A percentile compares a stretch with the other conserved stretches of the same genome.
phyloP scores from a whole-genome alignment of 2,329 filamentous ascomycete species.

The Phialophora macrospora region DNA sequence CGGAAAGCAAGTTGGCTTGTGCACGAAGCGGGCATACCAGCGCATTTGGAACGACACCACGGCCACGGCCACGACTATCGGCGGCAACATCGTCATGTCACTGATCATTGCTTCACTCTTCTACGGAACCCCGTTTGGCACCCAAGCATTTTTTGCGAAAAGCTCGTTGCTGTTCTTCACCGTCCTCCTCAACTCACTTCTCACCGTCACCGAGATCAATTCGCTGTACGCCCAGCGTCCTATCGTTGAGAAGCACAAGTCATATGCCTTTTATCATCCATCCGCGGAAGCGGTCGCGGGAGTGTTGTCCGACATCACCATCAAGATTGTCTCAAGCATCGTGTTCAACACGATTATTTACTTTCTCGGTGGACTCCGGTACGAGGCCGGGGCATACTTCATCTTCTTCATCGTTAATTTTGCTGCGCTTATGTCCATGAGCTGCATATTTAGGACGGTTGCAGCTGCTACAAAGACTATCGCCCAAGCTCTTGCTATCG shows the following conservation, averaged over 20 bases:
- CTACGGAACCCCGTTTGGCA: constrained; percentile 64
- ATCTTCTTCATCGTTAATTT: constrained; percentile 76
- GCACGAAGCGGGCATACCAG: constrained; percentile 65
- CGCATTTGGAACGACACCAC: constrained; percentile 68
- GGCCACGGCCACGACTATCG: constrained; percentile 55
- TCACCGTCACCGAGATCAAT: constrained; percentile 9
- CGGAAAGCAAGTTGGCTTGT: constrained; percentile 59
- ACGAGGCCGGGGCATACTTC: constrained; percentile 78
- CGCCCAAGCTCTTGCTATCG: constrained; percentile 65
- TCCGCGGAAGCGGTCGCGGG: constrained; percentile 85
- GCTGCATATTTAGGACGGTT: constrained; percentile 63
- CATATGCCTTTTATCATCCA: constrained; percentile 87
- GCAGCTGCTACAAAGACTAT: constrained; percentile 66
- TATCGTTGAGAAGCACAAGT: constrained; percentile 76
- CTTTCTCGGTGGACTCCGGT: constrained; percentile 81
- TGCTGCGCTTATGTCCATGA: constrained; percentile 60
- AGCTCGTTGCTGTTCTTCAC: constrained; percentile 67
- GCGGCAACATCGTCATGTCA: constrained; percentile 65
- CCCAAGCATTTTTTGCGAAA: constrained; percentile 66
- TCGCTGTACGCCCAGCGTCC: constrained; percentile 57
- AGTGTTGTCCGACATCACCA: constrained; percentile 83
- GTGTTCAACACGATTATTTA: constrained; percentile 80
- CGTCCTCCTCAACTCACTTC: constrained; percentile 59
- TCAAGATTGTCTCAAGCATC: constrained; percentile 73
- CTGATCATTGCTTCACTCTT: constrained; percentile 69